Percentiles rank a stretch among this genome's conserved stretches.
Conservation (phyloP, 805 yeast genomes). For the Ogataea ganodermae region DNA sequence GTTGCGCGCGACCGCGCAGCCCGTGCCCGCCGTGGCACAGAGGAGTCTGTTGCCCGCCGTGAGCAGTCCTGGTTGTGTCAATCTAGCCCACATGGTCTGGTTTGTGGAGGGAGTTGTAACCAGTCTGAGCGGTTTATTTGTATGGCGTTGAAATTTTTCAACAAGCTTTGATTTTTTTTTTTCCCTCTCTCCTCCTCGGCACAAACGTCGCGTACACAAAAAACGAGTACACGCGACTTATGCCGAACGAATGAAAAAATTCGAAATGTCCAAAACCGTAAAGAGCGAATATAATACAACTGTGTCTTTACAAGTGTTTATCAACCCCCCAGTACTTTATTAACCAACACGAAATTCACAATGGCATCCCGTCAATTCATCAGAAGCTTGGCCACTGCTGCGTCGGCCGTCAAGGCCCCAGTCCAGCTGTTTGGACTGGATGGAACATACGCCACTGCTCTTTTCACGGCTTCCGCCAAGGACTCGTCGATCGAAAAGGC, state of each 20-base stretch:
- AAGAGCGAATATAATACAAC: constrained; percentile 3
- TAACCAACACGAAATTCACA: constrained; percentile 16
- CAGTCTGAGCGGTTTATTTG: too few relatives aligned
- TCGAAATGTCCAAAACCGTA: constrained; percentile 11
- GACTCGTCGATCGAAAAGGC: constrained; percentile 68
- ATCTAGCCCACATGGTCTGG: background rate
- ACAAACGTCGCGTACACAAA: constrained; percentile 12
- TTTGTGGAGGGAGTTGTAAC: background rate
- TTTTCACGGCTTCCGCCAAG: constrained; percentile 88
- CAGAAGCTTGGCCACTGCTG: constrained; percentile 74
- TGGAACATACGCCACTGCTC: constrained; percentile 95
- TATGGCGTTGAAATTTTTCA: too few relatives aligned
- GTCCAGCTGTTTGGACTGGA: constrained; percentile 93
- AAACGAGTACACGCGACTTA: constrained; percentile 18
- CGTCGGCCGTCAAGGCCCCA: constrained; percentile 66
- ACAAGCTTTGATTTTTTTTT: constrained; percentile 9
- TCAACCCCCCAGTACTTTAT: background rate
- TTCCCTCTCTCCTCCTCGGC: constrained; percentile 9
- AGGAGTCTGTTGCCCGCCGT: too few relatives aligned
- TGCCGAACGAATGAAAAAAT: constrained; percentile 33
- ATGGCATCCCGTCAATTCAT: constrained; percentile 67
- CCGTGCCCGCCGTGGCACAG: too few relatives aligned
- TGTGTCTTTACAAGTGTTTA: background rate
- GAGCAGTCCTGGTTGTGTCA: too few relatives aligned
- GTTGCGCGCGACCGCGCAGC: background rate